Evolutionary conservation across 345 rosid genomes (phyloP), one percentile per base, ranked within the genome.

Genomic region (Salix brachista): DNA sequence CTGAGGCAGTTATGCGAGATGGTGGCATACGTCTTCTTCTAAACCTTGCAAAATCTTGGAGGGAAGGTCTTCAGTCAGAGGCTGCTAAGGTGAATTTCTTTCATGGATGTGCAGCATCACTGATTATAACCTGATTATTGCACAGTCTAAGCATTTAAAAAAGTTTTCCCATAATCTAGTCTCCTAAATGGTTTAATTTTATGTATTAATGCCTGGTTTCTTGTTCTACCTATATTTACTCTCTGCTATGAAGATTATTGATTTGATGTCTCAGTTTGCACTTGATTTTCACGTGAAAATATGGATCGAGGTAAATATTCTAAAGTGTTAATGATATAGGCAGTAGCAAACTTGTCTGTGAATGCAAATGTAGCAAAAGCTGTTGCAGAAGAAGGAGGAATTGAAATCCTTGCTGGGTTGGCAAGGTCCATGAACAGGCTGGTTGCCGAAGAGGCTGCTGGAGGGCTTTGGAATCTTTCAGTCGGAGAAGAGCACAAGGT

Each of bases 401-500:
- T 85, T 34, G 13, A 71, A 68, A 67, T 85, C 75, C 84, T 85
- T 64, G 70, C 86, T 34, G 37, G 67, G 41, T 74, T 85, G 65
- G 83, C 84, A 4, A 76, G 80, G 76, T 85, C 88, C 48, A 80
- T 66, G 75, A 83, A 85, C 65, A 80, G 77, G 75, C 62, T 79
- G 66, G 81, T 83, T 32, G 88, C 81, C 2, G 88, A 85, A 81
- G 88, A 83, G 81, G 88, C 80, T 73, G 83, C 81, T 44, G 88
- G 86, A 67, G 88, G 88, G 30, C 77, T 85, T 5, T 85, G 88
- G 86, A 85, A 83, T 71, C 84, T 85, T 74, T 85, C 88, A 23
- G 84, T 85, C 39, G 88, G 88, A 78, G 88, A 83, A 78, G 86
- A 85, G 69, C 88, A 78, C 76, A 85, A 83, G 86, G 88, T 83